Evolutionary conservation across 305 asterid genomes (phyloP).

Genomic region (Lippia alba): DNA sequence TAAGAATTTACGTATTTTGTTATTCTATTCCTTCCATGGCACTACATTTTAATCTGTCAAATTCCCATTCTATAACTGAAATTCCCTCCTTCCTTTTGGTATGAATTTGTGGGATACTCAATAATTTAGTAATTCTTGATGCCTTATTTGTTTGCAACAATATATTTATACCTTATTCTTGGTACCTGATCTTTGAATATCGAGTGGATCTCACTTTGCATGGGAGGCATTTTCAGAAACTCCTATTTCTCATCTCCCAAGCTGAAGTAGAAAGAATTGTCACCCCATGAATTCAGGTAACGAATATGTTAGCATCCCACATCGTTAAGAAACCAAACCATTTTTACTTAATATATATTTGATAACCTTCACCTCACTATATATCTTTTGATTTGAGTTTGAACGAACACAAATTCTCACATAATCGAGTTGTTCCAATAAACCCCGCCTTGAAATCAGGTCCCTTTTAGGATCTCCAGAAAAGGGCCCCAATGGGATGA

Average conservation of each 20-base stretch:
- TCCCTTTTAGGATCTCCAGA: conserved; percentile 1
- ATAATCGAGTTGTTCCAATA: conserved; percentile 27
- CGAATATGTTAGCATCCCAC: background rate
- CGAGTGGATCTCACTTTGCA: conserved; percentile 8
- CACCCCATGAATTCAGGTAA: conserved; percentile 15
- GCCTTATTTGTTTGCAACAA: background rate
- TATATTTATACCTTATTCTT: background rate
- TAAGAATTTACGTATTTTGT: background rate
- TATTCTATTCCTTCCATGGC: background rate
- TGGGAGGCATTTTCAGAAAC: conserved; percentile 21
- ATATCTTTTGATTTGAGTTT: too few species aligned
- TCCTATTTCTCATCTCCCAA: conserved; percentile 15
- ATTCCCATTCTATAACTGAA: background rate
- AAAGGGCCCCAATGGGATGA: conserved; percentile 16
- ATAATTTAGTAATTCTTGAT: background rate
- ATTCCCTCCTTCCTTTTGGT: background rate
- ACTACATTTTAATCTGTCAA: conserved; percentile 3
- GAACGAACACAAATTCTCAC: too few species aligned
- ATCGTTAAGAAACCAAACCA: too few species aligned
- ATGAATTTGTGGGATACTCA: background rate
- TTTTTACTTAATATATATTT: too few species aligned
- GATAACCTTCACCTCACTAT: too few species aligned
- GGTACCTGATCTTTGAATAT: too few species aligned
- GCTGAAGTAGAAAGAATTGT: conserved; percentile 11
- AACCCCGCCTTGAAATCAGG: conserved; percentile 19